These are phyloP conservation scores for Ogataea paraovalis DNA, from an alignment of 805 yeast species.

Conservation along the genomic window DNA sequence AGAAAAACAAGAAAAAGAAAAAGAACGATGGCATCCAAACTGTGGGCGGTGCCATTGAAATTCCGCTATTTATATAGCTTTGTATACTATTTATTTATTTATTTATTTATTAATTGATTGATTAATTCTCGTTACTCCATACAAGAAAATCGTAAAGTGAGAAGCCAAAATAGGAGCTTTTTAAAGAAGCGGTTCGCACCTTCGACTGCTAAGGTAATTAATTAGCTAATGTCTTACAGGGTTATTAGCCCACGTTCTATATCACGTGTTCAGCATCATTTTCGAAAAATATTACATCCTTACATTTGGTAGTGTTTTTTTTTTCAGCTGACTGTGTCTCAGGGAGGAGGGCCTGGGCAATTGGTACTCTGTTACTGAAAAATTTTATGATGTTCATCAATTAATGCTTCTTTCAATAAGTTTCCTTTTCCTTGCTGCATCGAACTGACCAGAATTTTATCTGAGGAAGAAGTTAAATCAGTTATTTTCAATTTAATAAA, in stretches of 20 bases:
- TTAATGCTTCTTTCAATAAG: not conserved
- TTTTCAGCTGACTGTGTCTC: not conserved
- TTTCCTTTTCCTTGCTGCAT: slow-evolving; percentile 1
- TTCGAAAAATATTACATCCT: too few species aligned
- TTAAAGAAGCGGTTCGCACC: too few species aligned
- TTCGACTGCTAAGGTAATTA: too few species aligned
- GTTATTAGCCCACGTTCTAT: too few species aligned
- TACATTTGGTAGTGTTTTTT: not conserved
- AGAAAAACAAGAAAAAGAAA: slow-evolving; percentile 9
- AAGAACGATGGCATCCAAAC: slow-evolving; percentile 28
- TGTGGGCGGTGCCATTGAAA: slow-evolving; percentile 42
- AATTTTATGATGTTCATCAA: not conserved
- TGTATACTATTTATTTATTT: not conserved
- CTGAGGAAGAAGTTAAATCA: slow-evolving; percentile 39
- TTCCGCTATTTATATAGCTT: slow-evolving; percentile 37
- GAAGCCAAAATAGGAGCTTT: not conserved
- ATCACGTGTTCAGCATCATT: too few species aligned
- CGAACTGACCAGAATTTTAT: slow-evolving; percentile 35
- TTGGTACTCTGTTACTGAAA: too few species aligned
- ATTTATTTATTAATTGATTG: not conserved
- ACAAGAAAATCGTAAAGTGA: not conserved
- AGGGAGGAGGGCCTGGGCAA: too few species aligned
- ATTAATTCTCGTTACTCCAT: not conserved
- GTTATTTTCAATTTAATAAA: not conserved
- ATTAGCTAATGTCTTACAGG: too few species aligned